Conservation (phyloP, 1,284 basidiomycete species). For the Caloboletus firmus region DNA sequence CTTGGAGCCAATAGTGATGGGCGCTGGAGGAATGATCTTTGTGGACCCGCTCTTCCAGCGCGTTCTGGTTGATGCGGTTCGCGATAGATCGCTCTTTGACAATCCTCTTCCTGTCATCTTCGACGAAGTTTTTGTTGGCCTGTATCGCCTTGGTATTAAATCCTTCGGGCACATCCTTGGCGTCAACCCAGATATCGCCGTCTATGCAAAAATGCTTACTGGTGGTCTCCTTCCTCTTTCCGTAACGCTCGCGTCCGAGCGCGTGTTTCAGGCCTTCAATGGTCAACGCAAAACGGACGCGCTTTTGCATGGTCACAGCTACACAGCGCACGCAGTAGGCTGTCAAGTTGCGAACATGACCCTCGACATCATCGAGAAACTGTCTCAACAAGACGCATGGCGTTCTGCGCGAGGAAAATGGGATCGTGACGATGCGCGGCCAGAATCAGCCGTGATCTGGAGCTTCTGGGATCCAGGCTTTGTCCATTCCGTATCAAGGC, state of each 20-base stretch:
- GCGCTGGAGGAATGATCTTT: slow-evolving; percentile 96
- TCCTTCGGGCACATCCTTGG: slow-evolving; percentile 69
- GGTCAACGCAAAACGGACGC: slow-evolving; percentile 81
- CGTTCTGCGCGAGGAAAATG: slow-evolving; percentile 34
- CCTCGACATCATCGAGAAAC: slow-evolving; percentile 61
- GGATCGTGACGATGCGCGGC: slow-evolving; percentile 21
- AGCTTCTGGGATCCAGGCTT: slow-evolving; percentile 87
- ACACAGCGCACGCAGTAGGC: slow-evolving; percentile 89
- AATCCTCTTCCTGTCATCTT: slow-evolving; percentile 86
- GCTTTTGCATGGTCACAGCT: slow-evolving; percentile 92
- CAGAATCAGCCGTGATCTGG: slow-evolving; percentile 53
- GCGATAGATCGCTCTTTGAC: slow-evolving; percentile 41
- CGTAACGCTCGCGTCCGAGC: slow-evolving; percentile 77
- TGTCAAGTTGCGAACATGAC: slow-evolving; percentile 89
- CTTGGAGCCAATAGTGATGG: slow-evolving; percentile 91
- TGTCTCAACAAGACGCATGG: slow-evolving; percentile 49
- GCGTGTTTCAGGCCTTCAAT: slow-evolving; percentile 81
- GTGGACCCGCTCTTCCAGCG: slow-evolving; percentile 97
- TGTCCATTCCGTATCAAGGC: slow-evolving; percentile 60
- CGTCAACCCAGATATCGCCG: slow-evolving; percentile 80
- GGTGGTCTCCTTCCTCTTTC: slow-evolving; percentile 90
- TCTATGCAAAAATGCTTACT: slow-evolving; percentile 93
- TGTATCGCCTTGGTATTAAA: slow-evolving; percentile 82
- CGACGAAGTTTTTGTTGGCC: slow-evolving; percentile 94
- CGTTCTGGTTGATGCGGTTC: slow-evolving; percentile 79